Conservation (phyloP, 805 yeast species). For the Maudiozyma turicensis region DNA sequence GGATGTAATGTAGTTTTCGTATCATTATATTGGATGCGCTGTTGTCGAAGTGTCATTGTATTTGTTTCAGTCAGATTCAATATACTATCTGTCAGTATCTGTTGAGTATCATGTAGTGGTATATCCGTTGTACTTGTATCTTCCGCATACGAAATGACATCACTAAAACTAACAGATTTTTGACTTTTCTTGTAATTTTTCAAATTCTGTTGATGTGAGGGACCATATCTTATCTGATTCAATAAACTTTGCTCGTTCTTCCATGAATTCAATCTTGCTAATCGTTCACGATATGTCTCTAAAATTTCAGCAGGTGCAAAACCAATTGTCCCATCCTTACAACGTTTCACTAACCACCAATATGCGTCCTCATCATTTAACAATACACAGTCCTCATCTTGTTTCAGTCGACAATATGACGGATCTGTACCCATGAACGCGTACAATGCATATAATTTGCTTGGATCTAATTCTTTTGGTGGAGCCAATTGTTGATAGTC, state of each 20-base stretch:
- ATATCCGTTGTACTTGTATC: background rate
- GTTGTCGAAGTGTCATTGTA: background rate
- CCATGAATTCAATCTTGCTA: conserved; percentile 87
- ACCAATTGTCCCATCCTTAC: conserved; percentile 61
- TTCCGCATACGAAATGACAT: conserved; percentile 26
- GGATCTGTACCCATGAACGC: conserved; percentile 88
- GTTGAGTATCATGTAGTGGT: background rate
- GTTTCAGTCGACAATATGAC: conserved; percentile 69
- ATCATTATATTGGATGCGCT: too few relatives aligned
- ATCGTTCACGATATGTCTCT: conserved; percentile 81
- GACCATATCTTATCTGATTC: conserved; percentile 1
- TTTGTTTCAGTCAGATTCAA: background rate
- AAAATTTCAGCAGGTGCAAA: conserved; percentile 93
- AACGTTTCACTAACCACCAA: conserved; percentile 83
- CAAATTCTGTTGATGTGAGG: conserved; percentile 5
- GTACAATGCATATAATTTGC: conserved; percentile 71
- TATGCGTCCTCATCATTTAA: conserved; percentile 84
- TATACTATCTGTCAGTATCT: background rate
- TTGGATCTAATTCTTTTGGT: conserved; percentile 73
- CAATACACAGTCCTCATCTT: conserved; percentile 74
- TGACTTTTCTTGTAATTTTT: conserved; percentile 12
- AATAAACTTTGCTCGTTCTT: conserved; percentile 56
- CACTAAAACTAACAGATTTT: conserved; percentile 28
- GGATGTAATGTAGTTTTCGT: background rate
- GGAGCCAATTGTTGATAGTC: conserved; percentile 41